Evolutionary conservation across 2,329 filamentous ascomycete species (phyloP).

Genomic region (Verticillium isaacii): DNA sequence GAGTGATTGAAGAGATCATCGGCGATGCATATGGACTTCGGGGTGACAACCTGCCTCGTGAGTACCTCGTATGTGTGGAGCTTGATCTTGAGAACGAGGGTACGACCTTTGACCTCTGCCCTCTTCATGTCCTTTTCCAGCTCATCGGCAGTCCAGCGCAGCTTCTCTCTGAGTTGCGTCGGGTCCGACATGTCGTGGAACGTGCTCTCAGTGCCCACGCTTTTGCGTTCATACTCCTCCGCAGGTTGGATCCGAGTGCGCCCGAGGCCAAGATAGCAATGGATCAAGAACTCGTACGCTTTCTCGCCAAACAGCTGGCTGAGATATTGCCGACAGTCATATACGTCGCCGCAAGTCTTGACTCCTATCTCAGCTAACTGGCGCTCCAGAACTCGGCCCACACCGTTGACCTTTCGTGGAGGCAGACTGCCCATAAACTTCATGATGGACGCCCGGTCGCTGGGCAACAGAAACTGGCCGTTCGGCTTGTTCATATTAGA

Average conservation of each 20-base stretch:
- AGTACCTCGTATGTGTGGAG: slow-evolving; percentile 90
- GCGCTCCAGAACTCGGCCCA: slow-evolving; percentile 90
- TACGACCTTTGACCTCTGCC: slow-evolving; percentile 84
- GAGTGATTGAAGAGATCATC: slow-evolving; percentile 81
- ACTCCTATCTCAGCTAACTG: slow-evolving; percentile 85
- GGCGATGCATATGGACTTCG: slow-evolving; percentile 65
- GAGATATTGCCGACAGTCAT: slow-evolving; percentile 67
- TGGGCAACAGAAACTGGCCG: slow-evolving; percentile 76
- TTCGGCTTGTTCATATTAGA: slow-evolving; percentile 97
- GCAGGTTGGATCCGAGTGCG: slow-evolving; percentile 80
- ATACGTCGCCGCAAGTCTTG: slow-evolving; percentile 85
- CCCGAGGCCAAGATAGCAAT: slow-evolving; percentile 80
- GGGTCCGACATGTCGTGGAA: slow-evolving; percentile 76
- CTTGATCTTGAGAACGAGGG: slow-evolving; percentile 87
- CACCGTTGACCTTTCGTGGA: slow-evolving; percentile 86
- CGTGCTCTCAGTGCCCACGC: slow-evolving; percentile 88
- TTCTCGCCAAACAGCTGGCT: slow-evolving; percentile 85
- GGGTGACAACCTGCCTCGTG: slow-evolving; percentile 73
- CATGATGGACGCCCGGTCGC: slow-evolving; percentile 71
- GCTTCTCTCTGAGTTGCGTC: slow-evolving; percentile 65
- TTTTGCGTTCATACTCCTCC: slow-evolving; percentile 88
- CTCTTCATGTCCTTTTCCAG: slow-evolving; percentile 78
- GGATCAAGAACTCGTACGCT: slow-evolving; percentile 78
- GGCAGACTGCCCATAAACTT: slow-evolving; percentile 79
- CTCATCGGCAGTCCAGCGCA: slow-evolving; percentile 77